These are phyloP conservation scores for Centella asiatica DNA, from an alignment of 129 eudicot genomes.

Conservation along the genomic window DNA sequence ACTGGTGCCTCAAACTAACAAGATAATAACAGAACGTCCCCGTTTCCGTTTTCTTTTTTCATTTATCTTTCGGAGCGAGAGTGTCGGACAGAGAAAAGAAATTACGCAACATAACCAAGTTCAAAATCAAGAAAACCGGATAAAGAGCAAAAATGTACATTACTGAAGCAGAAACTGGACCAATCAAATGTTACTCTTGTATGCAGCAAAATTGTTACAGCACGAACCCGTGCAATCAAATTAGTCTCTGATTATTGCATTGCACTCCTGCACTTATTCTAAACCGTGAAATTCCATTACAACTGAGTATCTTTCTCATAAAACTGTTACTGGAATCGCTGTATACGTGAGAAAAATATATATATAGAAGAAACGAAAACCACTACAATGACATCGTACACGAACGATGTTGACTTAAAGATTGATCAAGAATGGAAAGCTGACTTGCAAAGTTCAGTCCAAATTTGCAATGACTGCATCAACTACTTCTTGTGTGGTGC, in stretches of 20 bases:
- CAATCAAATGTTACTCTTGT: too few species aligned
- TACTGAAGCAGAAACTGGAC: too few species aligned
- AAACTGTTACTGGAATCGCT: background rate
- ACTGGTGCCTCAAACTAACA: too few species aligned
- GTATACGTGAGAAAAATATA: conserved; percentile 1
- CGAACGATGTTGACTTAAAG: background rate
- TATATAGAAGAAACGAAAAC: background rate
- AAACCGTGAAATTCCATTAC: conserved; percentile 1
- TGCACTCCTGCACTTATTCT: background rate
- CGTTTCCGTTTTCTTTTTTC: too few species aligned
- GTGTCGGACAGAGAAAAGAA: too few species aligned
- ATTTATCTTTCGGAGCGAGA: too few species aligned
- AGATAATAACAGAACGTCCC: too few species aligned
- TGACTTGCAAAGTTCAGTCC: conserved; percentile 20
- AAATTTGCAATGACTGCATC: conserved; percentile 88
- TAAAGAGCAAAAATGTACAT: too few species aligned
- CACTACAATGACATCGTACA: conserved; percentile 1
- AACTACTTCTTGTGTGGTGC: conserved; percentile 79
- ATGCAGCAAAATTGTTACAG: background rate
- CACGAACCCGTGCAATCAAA: background rate
- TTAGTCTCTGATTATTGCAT: conserved; percentile 4
- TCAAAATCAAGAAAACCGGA: too few species aligned
- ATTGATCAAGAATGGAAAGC: conserved; percentile 1
- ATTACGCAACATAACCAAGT: too few species aligned
- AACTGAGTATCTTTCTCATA: background rate